A percentile compares a stretch with the other conserved stretches of the same genome.
Conservation (phyloP, 1,284 basidiomycete genomes). For the Trichosporon sp. region DNA sequence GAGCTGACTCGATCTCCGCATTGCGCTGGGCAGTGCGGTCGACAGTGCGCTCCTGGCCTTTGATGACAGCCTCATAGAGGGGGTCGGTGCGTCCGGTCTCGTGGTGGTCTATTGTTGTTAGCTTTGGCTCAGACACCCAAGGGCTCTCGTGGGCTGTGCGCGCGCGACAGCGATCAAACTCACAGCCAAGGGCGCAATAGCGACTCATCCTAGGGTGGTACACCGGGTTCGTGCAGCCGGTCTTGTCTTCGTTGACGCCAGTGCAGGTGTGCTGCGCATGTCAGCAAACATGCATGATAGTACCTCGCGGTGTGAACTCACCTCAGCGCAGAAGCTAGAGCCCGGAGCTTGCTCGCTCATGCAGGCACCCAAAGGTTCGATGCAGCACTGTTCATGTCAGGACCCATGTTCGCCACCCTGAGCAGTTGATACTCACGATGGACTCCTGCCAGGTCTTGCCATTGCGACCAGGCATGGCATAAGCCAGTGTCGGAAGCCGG, state of each 20-base stretch:
- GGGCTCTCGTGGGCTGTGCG: neutral
- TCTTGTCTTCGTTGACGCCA: conserved; percentile 10
- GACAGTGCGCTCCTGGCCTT: neutral
- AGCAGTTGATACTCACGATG: neutral
- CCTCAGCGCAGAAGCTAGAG: conserved; percentile 8
- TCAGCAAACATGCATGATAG: neutral
- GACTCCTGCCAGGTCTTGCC: conserved; percentile 13
- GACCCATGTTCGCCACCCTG: neutral
- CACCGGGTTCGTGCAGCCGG: conserved; percentile 13
- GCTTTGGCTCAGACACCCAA: neutral
- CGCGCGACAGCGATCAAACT: conserved; percentile 11
- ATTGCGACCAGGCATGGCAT: conserved; percentile 13
- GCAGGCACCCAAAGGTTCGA: conserved; percentile 4
- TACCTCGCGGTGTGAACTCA: neutral
- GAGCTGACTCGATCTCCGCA: neutral
- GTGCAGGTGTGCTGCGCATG: conserved; percentile 6
- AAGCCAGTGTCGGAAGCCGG: neutral
- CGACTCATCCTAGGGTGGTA: neutral
- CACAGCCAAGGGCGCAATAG: conserved; percentile 14
- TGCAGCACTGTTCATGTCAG: conserved; percentile 13
- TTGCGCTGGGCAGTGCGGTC: neutral
- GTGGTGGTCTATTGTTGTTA: conserved; percentile 18
- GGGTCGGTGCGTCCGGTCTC: conserved; percentile 18
- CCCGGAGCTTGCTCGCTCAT: conserved; percentile 6
- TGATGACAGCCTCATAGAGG: neutral